Conservation (phyloP, 345 rosid genomes). For the Arabidopsis thaliana region DNA sequence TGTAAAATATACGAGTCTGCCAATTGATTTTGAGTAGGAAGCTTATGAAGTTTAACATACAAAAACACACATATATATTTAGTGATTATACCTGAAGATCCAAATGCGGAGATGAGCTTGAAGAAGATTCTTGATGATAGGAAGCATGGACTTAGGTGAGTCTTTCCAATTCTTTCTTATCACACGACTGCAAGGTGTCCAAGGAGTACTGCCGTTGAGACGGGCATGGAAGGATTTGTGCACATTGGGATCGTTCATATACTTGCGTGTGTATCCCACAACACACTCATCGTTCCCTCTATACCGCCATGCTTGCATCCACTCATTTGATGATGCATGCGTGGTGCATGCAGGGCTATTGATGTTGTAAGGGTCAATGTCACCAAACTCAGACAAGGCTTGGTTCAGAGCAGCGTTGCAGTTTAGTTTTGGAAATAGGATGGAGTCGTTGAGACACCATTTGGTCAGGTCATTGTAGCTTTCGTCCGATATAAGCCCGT, state of each 20-base stretch:
- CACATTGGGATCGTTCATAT: conserved; percentile 62
- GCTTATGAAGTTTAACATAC: background rate
- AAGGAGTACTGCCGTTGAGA: conserved; percentile 26
- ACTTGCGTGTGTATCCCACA: conserved; percentile 46
- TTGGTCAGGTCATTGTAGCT: conserved; percentile 42
- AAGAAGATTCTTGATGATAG: conserved; percentile 66
- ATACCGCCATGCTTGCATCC: conserved; percentile 63
- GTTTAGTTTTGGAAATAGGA: conserved; percentile 57
- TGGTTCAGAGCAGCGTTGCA: conserved; percentile 51
- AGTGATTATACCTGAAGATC: conserved; percentile 68
- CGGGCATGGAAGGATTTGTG: conserved; percentile 78
- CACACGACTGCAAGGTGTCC: conserved; percentile 51
- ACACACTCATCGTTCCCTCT: conserved; percentile 83
- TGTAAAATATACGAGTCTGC: background rate
- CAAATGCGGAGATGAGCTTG: conserved; percentile 73
- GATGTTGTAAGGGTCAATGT: conserved; percentile 60
- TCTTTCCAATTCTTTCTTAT: conserved; percentile 65
- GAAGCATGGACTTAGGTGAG: conserved; percentile 83
- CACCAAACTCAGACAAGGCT: conserved; percentile 55
- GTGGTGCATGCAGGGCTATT: conserved; percentile 54
- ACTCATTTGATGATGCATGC: conserved; percentile 28
- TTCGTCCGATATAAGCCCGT: conserved; percentile 41
- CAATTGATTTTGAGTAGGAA: background rate
- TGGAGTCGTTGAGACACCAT: conserved; percentile 44
- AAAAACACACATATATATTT: background rate